These are phyloP conservation scores for Colletotrichum tropicicola DNA, from an alignment of 2,329 filamentous ascomycete genomes.

Conservation along the genomic window DNA sequence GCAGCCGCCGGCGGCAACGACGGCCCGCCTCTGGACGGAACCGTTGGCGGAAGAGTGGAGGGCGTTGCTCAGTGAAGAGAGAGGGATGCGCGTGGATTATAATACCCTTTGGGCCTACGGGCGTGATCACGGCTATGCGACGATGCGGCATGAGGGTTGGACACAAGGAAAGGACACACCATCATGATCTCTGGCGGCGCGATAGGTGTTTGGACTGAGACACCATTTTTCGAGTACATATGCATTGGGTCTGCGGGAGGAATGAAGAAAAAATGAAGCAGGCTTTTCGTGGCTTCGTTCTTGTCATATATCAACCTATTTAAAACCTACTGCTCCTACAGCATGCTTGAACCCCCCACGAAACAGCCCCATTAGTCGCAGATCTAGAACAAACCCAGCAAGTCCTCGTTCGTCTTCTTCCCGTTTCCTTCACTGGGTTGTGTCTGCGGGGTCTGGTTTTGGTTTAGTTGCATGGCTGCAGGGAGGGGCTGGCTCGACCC, in stretches of 20 bases:
- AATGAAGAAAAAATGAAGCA: slow-evolving; percentile 19
- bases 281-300: slow-evolving; percentile 29
- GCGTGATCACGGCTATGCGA: background rate
- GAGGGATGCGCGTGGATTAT: background rate
- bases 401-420: slow-evolving; percentile 70
- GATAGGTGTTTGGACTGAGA: slow-evolving; percentile 8
- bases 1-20: slow-evolving; percentile 40
- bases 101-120: background rate
- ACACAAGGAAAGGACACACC: background rate
- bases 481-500: slow-evolving; percentile 68
- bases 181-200: slow-evolving; percentile 8
- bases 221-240: slow-evolving; percentile 5
- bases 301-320: slow-evolving; percentile 31
- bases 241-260: background rate
- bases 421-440: slow-evolving; percentile 46
- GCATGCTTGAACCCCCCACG: slow-evolving; percentile 27
- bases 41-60: slow-evolving; percentile 52
- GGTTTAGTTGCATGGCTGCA: slow-evolving; percentile 65
- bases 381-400: slow-evolving; percentile 55
- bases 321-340: slow-evolving; percentile 17
- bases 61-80: slow-evolving; percentile 37
- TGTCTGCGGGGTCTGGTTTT: slow-evolving; percentile 39
- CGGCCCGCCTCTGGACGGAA: slow-evolving; percentile 53
- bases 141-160: background rate
- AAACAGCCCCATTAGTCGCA: slow-evolving; percentile 8